phyloP scores from a whole-genome alignment of 2,329 filamentous ascomycete species.

The Calycina marina region DNA sequence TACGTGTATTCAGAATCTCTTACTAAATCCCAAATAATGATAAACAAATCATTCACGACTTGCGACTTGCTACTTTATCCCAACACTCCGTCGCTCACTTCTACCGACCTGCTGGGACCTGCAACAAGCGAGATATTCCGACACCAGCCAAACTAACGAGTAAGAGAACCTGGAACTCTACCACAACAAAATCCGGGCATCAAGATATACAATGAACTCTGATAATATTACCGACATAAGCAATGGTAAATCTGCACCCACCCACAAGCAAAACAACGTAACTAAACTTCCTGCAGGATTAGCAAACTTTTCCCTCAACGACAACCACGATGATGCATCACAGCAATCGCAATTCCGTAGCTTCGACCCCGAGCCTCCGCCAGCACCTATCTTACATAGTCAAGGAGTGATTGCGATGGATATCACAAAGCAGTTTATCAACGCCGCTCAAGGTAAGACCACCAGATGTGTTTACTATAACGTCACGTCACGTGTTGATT shows the following conservation, averaged over 20 bases:
- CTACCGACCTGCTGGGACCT: too few species aligned
- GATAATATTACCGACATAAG: background rate
- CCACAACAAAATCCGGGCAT: background rate
- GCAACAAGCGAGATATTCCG: too few species aligned
- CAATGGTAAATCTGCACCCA: background rate
- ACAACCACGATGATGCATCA: constrained; percentile 11
- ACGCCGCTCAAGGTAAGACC: constrained; percentile 36
- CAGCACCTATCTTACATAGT: constrained; percentile 20
- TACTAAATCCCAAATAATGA: too few species aligned
- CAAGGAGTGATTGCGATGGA: constrained; percentile 40
- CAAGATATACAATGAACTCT: background rate
- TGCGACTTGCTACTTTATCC: too few species aligned
- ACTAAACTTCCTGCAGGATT: constrained; percentile 13
- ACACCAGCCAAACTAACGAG: background rate
- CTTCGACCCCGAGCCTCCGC: constrained; percentile 17
- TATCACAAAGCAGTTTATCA: constrained; percentile 40
- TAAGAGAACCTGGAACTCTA: background rate
- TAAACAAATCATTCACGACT: too few species aligned
- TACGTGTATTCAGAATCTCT: too few species aligned
- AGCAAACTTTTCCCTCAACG: constrained; percentile 9
- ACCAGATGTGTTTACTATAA: constrained; percentile 1
- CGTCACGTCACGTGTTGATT: constrained; percentile 16
- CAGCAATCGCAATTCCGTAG: constrained; percentile 12
- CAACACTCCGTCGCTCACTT: too few species aligned
- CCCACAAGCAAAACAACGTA: constrained; percentile 5